These are phyloP conservation scores for Didymella glomerata DNA, from an alignment of 2,329 filamentous ascomycete genomes.

Conservation along the genomic window DNA sequence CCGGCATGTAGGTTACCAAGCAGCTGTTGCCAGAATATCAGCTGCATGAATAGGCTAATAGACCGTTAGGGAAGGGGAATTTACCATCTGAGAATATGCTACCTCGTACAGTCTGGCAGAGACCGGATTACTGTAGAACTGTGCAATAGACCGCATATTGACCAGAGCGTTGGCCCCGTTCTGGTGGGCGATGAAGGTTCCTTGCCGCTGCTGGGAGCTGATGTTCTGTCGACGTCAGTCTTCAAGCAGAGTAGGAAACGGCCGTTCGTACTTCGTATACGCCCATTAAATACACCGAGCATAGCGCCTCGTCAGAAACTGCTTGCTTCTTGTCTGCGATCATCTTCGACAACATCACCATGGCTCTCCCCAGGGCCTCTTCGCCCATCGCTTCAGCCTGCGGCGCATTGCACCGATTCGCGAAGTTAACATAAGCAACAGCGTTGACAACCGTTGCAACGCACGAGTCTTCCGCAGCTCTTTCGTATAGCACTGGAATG, in stretches of 20 bases:
- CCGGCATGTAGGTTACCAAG: constrained; percentile 39
- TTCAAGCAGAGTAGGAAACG: rapidly evolving
- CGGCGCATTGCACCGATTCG: constrained; percentile 35
- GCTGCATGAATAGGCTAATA: constrained; percentile 9
- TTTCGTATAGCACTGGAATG: constrained; percentile 38
- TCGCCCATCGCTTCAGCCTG: constrained; percentile 36
- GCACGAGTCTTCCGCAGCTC: constrained; percentile 33
- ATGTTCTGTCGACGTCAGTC: constrained; percentile 32
- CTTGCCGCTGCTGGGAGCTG: constrained; percentile 29
- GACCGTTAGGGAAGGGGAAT: not conserved
- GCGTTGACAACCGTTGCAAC: constrained; percentile 35
- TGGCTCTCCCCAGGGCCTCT: constrained; percentile 33
- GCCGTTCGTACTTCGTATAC: constrained; percentile 38
- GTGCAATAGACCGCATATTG: constrained; percentile 35
- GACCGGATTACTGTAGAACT: constrained; percentile 36
- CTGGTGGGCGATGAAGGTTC: constrained; percentile 38
- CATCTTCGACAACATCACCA: constrained; percentile 35
- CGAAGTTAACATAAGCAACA: constrained; percentile 42
- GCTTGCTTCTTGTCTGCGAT: constrained; percentile 36
- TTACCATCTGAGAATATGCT: constrained; percentile 39
- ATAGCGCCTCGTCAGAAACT: constrained; percentile 34
- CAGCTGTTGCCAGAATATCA: constrained; percentile 34
- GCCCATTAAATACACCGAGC: constrained; percentile 42
- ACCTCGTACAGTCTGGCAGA: constrained; percentile 42
- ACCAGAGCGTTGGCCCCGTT: constrained; percentile 42